Evolutionary conservation across 805 yeast genomes (phyloP).

Genomic region (Pichia thaimueangensis): DNA sequence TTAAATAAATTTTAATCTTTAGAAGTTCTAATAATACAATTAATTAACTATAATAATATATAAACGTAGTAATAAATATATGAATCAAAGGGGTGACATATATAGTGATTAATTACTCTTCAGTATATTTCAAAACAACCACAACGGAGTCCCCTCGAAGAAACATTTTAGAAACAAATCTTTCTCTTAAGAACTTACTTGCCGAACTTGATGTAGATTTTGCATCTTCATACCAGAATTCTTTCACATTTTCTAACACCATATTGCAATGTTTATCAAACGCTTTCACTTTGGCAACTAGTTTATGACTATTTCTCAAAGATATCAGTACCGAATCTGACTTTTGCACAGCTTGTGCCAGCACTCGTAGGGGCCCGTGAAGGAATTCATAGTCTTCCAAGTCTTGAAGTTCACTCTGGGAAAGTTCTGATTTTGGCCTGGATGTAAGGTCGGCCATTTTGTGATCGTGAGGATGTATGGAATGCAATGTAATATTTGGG

Average conservation of each 20-base stretch:
- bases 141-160: slow-evolving; percentile 94
- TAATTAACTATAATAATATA: no score
- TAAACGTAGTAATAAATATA: no score
- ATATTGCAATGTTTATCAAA: slow-evolving; percentile 95
- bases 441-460: background rate
- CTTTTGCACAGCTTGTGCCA: slow-evolving; percentile 69
- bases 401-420: slow-evolving; percentile 45
- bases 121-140: slow-evolving; percentile 45
- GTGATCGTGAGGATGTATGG: no score
- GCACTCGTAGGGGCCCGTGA: slow-evolving; percentile 84
- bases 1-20: no score
- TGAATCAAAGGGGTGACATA: no score
- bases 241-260: slow-evolving; percentile 88
- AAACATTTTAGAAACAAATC: slow-evolving; percentile 86
- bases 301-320: slow-evolving; percentile 87
- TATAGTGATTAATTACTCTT: no score
- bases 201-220: slow-evolving; percentile 30
- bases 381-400: slow-evolving; percentile 85
- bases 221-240: slow-evolving; percentile 42
- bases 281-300: slow-evolving; percentile 85
- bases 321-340: slow-evolving; percentile 75
- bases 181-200: slow-evolving; percentile 47
- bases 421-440: background rate
- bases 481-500: no score
- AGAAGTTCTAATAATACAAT: no score